Evolutionary conservation across 306 rosid species (phyloP).

Genomic region (Begonia masoniana): DNA sequence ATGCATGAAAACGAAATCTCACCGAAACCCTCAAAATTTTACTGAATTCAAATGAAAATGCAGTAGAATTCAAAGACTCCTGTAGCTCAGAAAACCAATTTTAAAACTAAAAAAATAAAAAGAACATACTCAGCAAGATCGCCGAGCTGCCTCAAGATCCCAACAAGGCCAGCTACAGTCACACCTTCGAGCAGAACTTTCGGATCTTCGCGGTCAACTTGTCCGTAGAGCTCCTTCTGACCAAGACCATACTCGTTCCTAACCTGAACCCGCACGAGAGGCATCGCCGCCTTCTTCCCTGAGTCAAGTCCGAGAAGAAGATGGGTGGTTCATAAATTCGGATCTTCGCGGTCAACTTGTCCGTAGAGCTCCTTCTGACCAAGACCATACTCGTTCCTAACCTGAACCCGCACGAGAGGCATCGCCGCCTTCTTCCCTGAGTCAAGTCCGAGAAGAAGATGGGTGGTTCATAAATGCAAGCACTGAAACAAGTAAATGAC

Average conservation of each 20-base stretch:
- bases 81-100: too few species aligned
- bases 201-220: conserved; percentile 60
- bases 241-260: conserved; percentile 64
- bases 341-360: conserved; percentile 37
- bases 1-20: background rate
- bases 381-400: conserved; percentile 58
- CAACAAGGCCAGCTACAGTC: conserved; percentile 84
- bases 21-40: background rate
- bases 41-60: background rate
- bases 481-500: background rate
- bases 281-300: conserved; percentile 34
- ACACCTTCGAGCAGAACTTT: conserved; percentile 74
- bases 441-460: background rate
- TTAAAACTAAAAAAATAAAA: background rate
- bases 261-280: conserved; percentile 67
- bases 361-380: conserved; percentile 64
- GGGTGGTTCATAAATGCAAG: background rate
- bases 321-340: background rate
- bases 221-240: conserved; percentile 52
- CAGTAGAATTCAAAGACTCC: background rate
- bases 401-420: conserved; percentile 77
- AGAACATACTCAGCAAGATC: conserved; percentile 86
- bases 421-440: conserved; percentile 19
- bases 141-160: conserved; percentile 90
- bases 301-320: background rate